Evolutionary conservation across 129 eudicot genomes (phyloP).

Genomic region (Pseudognaphalium luteoalbum): DNA sequence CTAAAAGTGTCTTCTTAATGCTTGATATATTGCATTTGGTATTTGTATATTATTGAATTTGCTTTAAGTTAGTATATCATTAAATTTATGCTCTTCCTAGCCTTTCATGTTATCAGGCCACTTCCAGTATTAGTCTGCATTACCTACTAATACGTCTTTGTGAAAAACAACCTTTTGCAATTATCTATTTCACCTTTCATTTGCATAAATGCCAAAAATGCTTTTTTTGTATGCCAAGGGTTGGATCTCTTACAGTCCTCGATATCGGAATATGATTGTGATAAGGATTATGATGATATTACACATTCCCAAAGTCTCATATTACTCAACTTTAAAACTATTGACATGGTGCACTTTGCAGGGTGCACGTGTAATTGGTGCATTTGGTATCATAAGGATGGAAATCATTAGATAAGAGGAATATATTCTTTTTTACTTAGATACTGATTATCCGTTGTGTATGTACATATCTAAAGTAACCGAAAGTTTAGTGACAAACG

Average conservation of each 20-base stretch:
- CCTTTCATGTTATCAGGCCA: background rate
- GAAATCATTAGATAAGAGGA: conserved; percentile 5
- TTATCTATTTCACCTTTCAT: background rate
- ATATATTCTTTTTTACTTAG: conserved; percentile 12
- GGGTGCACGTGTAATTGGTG: conserved; percentile 12
- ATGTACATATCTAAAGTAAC: background rate
- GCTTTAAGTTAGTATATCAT: background rate
- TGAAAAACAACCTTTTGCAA: background rate
- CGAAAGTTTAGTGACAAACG: conserved; percentile 13
- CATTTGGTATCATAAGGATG: background rate
- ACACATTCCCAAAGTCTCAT: conserved; percentile 11
- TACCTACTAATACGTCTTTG: background rate
- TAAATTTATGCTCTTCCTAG: background rate
- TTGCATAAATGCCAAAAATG: background rate
- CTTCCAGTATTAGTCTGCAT: background rate
- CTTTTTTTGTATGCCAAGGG: background rate
- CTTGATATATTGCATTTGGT: background rate
- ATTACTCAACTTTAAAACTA: conserved; percentile 16
- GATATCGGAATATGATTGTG: conserved; percentile 1
- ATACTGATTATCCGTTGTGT: background rate
- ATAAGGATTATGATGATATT: conserved; percentile 9
- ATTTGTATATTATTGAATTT: background rate
- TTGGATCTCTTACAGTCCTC: background rate
- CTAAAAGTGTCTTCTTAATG: background rate
- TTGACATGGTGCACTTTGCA: conserved; percentile 13